Evolutionary conservation across 768 basidiomycete genomes (phyloP).

Genomic region (Porpolomopsis calyptriformis): DNA sequence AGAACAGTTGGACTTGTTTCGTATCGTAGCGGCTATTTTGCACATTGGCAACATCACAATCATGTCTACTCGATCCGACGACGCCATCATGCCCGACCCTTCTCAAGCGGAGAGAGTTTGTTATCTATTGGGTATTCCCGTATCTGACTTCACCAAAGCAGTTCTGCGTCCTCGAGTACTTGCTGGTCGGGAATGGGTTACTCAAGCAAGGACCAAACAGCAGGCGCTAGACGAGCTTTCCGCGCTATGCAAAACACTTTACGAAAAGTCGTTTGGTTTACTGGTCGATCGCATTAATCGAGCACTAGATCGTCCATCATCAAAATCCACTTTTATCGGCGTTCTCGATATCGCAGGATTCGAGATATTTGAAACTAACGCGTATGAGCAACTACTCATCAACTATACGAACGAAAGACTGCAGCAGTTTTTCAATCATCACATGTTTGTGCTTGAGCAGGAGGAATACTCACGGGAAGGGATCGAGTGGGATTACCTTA

Average conservation of each 20-base stretch:
- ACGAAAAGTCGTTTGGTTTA: constrained; percentile 92
- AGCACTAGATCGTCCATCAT: constrained; percentile 85
- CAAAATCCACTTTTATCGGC: constrained; percentile 90
- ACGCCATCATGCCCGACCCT: constrained; percentile 66
- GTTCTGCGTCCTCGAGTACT: constrained; percentile 83
- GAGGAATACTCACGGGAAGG: constrained; percentile 95
- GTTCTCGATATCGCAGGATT: constrained; percentile 99
- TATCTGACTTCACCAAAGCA: constrained; percentile 80
- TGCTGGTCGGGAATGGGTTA: constrained; percentile 95
- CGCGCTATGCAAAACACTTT: constrained; percentile 87
- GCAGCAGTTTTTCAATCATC: constrained; percentile 97
- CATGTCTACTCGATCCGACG: constrained; percentile 66
- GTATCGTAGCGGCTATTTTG: constrained; percentile 85
- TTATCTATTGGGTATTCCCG: constrained; percentile 81
- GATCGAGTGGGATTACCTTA: constrained; percentile 97
- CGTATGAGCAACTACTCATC: constrained; percentile 96
- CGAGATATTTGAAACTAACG: constrained; percentile 91
- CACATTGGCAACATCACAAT: constrained; percentile 93
- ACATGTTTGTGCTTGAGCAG: constrained; percentile 99
- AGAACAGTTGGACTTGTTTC: constrained; percentile 89
- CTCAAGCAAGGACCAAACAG: constrained; percentile 80
- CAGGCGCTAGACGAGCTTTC: constrained; percentile 91
- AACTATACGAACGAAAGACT: constrained; percentile 99
- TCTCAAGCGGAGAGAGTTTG: constrained; percentile 85
- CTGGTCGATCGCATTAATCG: constrained; percentile 93